Conservation (phyloP, 116 monocot genomes). For the Dioscorea cayenensis region DNA sequence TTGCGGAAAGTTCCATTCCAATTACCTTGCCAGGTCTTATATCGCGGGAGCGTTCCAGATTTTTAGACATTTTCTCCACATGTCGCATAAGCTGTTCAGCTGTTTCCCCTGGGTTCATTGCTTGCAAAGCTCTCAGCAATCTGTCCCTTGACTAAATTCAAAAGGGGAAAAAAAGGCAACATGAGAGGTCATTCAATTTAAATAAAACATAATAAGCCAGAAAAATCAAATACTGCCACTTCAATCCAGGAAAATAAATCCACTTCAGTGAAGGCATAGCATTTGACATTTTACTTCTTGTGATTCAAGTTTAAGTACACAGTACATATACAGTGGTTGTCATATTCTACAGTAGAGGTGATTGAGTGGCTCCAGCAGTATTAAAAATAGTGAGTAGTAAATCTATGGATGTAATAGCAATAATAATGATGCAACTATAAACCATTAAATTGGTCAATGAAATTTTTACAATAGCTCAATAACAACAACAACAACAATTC, state of each 20-base stretch:
- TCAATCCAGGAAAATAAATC: neutral
- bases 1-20: neutral
- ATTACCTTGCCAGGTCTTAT: constrained; percentile 47
- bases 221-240: neutral
- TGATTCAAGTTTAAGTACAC: too few species aligned
- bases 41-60: constrained; percentile 64
- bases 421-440: too few species aligned
- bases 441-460: too few species aligned
- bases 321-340: too few species aligned
- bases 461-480: too few species aligned
- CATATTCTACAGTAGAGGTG: too few species aligned
- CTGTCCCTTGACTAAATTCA: constrained; percentile 73
- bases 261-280: neutral
- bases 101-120: constrained; percentile 69
- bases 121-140: constrained; percentile 48
- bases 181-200: neutral
- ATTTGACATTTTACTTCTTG: too few species aligned
- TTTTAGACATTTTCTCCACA: constrained; percentile 71
- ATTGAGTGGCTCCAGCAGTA: too few species aligned
- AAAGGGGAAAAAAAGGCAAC: neutral
- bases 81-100: constrained; percentile 82
- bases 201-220: neutral
- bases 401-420: too few species aligned
- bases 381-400: too few species aligned
- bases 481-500: too few species aligned